Base-by-base conservation (phyloP, 164 flowering plant species). In the Vitis amurensis region DNA sequence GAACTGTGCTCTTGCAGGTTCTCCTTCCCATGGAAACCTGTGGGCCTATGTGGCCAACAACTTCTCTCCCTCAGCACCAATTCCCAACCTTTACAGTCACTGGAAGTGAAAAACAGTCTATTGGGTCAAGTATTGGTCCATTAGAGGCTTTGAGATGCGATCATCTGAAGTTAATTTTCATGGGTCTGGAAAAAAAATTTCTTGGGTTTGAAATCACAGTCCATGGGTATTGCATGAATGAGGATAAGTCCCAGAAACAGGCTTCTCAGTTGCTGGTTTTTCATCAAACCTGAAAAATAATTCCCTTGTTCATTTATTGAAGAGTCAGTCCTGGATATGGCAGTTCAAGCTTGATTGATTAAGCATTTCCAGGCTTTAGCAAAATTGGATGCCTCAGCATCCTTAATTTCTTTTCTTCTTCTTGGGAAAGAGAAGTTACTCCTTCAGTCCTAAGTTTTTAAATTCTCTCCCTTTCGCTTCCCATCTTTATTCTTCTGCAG, bases 11-110 rank as follows among this genome's bases (percentile, higher is more conserved):
- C 57, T 81, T 74, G 68, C 81, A 75, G 78, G 63, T 75, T 27
- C 76, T 77, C 76, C 71, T 80, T 80, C 65, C 59, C 59, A 72
- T 75, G 68, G 73, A 61, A 78, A 78, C 69, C 55, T 66, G 74
- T 77, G 74, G 72, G 61, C 58, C 7, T 61, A n/a, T 61, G 51
- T 65, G 67, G 64, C 72, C 55, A 56, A 16, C 56, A 69, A 68
- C 27, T 78, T 30, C 61, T 65, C 64, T 52, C 68, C 50, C 52
- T 68, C 73, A 68, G 75, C 60, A 75, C 59, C 67, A 27, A 59
- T 27, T 65, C 55, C 23, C 59, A 70, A 73, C 71, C 64, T 73
- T 61, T 69, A 48, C 27, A 11, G 37, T 51, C 9, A 19, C 16
- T 71, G 50, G 17, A 6, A 37, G 7, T 37, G 44, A 37, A 37